Percentiles rank a stretch among this genome's conserved stretches.
phyloP scores from a whole-genome alignment of 306 rosid species.

The Dryas drummondii region DNA sequence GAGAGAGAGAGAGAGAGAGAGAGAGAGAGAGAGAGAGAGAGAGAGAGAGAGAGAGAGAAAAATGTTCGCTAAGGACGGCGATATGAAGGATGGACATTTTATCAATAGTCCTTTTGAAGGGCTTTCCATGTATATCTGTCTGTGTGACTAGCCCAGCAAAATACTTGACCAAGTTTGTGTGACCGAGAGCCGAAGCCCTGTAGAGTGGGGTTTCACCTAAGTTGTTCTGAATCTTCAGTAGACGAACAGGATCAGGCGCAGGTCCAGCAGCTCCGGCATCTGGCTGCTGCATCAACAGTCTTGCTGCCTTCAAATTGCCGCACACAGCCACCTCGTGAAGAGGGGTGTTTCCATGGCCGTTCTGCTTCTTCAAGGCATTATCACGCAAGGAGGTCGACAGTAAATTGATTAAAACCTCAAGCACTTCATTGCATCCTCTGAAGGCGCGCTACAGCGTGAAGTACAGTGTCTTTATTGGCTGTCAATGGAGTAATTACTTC shows the following conservation, averaged over 20 bases:
- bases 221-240: neutral
- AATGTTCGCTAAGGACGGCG: conserved; percentile 7
- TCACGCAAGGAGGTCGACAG: too few species aligned
- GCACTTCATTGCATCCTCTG: too few species aligned
- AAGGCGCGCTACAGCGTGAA: too few species aligned
- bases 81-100: conserved; percentile 8
- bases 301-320: conserved; percentile 11
- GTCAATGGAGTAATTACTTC: too few species aligned
- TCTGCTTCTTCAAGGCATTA: too few species aligned
- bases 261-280: neutral
- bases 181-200: conserved; percentile 7
- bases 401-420: too few species aligned
- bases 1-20: too few species aligned
- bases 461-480: too few species aligned
- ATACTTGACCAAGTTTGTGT: neutral
- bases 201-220: conserved; percentile 17
- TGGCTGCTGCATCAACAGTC: neutral
- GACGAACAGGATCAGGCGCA: too few species aligned
- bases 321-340: conserved; percentile 13
- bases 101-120: neutral
- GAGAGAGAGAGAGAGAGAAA: neutral
- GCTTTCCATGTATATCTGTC: neutral
- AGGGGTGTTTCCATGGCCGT: neutral
- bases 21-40: too few species aligned
- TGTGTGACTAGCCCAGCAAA: neutral